These are phyloP conservation scores for Vitis hybrid DNA, from an alignment of 177 flowering plant species.

Conservation along the genomic window DNA sequence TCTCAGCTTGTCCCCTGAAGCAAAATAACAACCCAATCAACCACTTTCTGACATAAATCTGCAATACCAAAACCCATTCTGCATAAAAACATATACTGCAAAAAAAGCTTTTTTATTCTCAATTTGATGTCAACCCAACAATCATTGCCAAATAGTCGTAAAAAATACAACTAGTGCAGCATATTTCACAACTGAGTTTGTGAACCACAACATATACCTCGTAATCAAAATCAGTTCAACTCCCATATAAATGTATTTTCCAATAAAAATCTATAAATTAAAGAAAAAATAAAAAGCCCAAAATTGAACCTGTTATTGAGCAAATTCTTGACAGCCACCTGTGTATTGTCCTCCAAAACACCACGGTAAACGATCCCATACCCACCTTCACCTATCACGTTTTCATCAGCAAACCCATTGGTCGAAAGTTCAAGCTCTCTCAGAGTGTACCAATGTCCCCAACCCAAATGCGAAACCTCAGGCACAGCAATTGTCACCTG, in stretches of 20 bases:
- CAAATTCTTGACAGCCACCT: slow-evolving; percentile 73
- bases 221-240: background rate
- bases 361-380: slow-evolving; percentile 81
- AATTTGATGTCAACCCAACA: background rate
- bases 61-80: background rate
- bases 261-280: background rate
- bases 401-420: slow-evolving; percentile 60
- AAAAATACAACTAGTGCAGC: background rate
- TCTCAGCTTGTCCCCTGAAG: slow-evolving; percentile 83
- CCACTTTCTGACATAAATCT: background rate
- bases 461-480: slow-evolving; percentile 80
- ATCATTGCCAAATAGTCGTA: background rate
- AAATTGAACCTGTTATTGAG: slow-evolving; percentile 63
- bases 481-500: slow-evolving; percentile 33
- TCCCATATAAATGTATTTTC: too few species aligned
- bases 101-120: background rate
- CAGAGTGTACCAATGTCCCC: slow-evolving; percentile 81
- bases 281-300: background rate
- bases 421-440: slow-evolving; percentile 69
- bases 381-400: slow-evolving; percentile 85
- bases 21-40: slow-evolving; percentile 13
- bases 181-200: background rate
- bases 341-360: slow-evolving; percentile 42
- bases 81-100: background rate
- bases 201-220: background rate